Conservation (phyloP, 345 rosid genomes). For the Citrus medica region DNA sequence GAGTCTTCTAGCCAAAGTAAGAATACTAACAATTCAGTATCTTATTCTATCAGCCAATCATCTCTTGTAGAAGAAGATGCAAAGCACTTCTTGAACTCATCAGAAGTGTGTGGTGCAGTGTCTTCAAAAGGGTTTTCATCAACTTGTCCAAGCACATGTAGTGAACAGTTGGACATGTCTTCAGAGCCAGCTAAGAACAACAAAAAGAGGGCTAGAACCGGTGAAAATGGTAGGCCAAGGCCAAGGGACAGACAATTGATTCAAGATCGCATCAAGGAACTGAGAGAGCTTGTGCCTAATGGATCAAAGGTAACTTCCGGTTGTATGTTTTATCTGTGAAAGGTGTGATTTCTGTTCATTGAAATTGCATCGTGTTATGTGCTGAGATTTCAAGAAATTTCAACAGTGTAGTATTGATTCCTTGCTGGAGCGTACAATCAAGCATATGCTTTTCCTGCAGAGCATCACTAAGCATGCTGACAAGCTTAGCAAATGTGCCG, state of each 20-base stretch:
- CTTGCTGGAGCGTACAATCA: conserved; percentile 90
- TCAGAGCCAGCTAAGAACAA: conserved; percentile 59
- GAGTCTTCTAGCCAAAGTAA: conserved; percentile 48
- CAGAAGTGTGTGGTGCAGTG: conserved; percentile 54
- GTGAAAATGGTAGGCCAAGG: conserved; percentile 86
- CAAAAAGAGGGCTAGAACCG: conserved; percentile 79
- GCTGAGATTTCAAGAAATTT: conserved; percentile 29
- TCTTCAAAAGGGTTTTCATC: conserved; percentile 75
- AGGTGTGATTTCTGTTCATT: neutral
- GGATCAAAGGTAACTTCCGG: conserved; percentile 79
- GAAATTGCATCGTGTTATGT: conserved; percentile 8
- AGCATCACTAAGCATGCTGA: conserved; percentile 85
- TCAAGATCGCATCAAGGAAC: conserved; percentile 96
- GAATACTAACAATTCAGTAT: conserved; percentile 37
- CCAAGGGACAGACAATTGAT: conserved; percentile 98
- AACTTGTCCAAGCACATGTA: conserved; percentile 57
- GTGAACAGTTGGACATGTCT: conserved; percentile 62
- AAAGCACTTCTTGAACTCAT: conserved; percentile 41
- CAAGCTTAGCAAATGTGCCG: conserved; percentile 74
- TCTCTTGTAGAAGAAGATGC: conserved; percentile 39
- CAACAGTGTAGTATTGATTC: conserved; percentile 99
- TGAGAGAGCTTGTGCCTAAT: conserved; percentile 91
- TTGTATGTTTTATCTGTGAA: neutral
- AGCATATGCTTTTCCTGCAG: conserved; percentile 85
- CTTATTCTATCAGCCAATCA: conserved; percentile 42